These are phyloP conservation scores for Heliosperma pusillum DNA, from an alignment of 148 eudicot genomes.

Conservation along the genomic window DNA sequence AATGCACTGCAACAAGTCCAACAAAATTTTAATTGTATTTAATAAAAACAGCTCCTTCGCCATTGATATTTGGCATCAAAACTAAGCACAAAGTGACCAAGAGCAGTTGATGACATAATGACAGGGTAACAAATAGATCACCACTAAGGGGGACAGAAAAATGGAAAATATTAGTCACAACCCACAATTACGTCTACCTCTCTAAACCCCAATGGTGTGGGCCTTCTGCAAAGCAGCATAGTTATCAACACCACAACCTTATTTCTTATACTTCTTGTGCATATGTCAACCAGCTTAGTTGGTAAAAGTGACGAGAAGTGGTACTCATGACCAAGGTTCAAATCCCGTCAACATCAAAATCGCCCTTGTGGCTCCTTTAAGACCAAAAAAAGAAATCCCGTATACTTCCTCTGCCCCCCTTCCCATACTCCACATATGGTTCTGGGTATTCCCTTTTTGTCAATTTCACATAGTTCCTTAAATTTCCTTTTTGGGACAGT, in stretches of 20 bases:
- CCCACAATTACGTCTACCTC: neutral
- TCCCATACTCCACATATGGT: too few relatives aligned
- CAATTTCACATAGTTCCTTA: neutral
- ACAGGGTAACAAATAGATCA: neutral
- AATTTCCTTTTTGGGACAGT: neutral
- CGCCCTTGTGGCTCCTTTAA: too few relatives aligned
- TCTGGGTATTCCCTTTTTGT: neutral
- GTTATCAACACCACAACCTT: neutral
- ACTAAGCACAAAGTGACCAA: neutral
- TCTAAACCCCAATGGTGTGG: neutral
- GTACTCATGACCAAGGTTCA: too few relatives aligned
- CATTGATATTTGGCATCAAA: too few relatives aligned
- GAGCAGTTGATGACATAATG: neutral
- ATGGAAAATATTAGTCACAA: neutral
- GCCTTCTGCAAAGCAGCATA: neutral
- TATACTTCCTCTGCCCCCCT: neutral
- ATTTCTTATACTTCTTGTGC: neutral
- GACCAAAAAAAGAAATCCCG: too few relatives aligned
- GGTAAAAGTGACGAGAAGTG: too few relatives aligned
- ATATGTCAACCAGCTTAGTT: too few relatives aligned
- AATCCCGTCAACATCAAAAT: too few relatives aligned
- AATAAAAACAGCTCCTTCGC: neutral
- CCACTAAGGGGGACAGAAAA: neutral
- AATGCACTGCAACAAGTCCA: conserved; percentile 59
- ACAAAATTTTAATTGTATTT: neutral